Percentiles rank a stretch among this genome's conserved stretches.
Conservation (phyloP, 2,329 filamentous ascomycete genomes). For the Beauveria brongniartii region DNA sequence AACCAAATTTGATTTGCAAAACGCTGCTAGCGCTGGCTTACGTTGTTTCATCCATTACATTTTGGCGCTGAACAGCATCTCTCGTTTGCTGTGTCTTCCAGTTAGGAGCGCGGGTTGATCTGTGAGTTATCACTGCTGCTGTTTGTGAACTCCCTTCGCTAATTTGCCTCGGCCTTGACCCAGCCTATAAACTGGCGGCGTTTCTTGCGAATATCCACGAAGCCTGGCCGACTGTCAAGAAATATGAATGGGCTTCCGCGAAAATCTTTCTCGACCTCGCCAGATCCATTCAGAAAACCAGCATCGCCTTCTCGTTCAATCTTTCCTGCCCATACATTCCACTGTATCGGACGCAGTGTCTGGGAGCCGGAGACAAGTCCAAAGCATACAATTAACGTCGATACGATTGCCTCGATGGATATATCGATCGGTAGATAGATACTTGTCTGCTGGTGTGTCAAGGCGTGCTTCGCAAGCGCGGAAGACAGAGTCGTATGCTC, state of each 20-base stretch:
- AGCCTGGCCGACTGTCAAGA: slow-evolving; percentile 74
- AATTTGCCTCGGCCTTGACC: slow-evolving; percentile 38
- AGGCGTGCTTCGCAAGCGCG: slow-evolving; percentile 36
- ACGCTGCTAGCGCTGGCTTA: not conserved
- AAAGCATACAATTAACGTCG: slow-evolving; percentile 70
- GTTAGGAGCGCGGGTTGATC: not conserved
- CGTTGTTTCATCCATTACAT: not conserved
- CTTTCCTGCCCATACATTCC: slow-evolving; percentile 74
- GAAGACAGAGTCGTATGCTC: slow-evolving; percentile 75
- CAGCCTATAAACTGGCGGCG: slow-evolving; percentile 72
- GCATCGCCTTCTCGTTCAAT: slow-evolving; percentile 67
- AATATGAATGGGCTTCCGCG: slow-evolving; percentile 71
- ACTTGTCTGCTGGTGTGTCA: slow-evolving; percentile 32
- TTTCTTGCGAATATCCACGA: slow-evolving; percentile 79
- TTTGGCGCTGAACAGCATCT: not conserved
- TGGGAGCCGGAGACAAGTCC: slow-evolving; percentile 75
- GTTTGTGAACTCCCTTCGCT: slow-evolving; percentile 13
- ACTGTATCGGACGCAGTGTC: slow-evolving; percentile 74
- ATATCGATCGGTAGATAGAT: slow-evolving; percentile 73
- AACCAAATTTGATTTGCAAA: too few species aligned
- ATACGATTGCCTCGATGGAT: slow-evolving; percentile 73
- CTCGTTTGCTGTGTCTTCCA: not conserved
- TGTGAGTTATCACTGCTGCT: not conserved
- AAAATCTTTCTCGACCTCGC: slow-evolving; percentile 61
- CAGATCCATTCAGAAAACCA: slow-evolving; percentile 47